phyloP scores from a whole-genome alignment of 306 rosid genomes.

The Nissolia schottii region DNA sequence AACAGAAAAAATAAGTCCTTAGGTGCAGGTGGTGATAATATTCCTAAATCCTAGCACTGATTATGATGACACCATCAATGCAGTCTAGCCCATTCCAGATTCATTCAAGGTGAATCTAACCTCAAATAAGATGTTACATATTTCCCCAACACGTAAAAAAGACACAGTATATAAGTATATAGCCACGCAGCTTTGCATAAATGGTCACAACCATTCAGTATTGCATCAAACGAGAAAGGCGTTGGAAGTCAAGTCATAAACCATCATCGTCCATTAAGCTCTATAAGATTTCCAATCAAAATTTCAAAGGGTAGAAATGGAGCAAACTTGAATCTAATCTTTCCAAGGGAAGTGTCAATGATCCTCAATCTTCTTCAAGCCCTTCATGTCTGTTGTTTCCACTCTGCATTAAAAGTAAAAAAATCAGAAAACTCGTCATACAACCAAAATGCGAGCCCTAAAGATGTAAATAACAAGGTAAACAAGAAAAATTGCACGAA shows the following conservation, averaged over 20 bases:
- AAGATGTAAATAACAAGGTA: neutral
- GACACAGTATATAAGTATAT: slow-evolving; percentile 2
- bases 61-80: neutral
- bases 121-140: neutral
- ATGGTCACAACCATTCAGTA: slow-evolving; percentile 29
- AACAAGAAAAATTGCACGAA: neutral
- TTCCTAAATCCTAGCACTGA: neutral
- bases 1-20: neutral
- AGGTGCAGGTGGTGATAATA: neutral
- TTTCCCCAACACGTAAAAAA: slow-evolving; percentile 11
- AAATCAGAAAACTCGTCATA: slow-evolving; percentile 20
- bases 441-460: neutral
- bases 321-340: neutral
- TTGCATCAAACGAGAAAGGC: slow-evolving; percentile 25
- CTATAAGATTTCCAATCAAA: slow-evolving; percentile 33
- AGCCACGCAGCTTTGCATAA: slow-evolving; percentile 12
- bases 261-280: slow-evolving; percentile 28
- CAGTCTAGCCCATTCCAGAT: slow-evolving; percentile 2
- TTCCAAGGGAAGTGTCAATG: slow-evolving; percentile 42
- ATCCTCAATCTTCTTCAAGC: slow-evolving; percentile 94
- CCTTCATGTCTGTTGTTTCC: slow-evolving; percentile 98
- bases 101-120: slow-evolving; percentile 2
- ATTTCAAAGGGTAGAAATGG: slow-evolving; percentile 14
- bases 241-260: slow-evolving; percentile 33
- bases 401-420: slow-evolving; percentile 58